phyloP scores from a whole-genome alignment of 164 flowering plant species.

The Chloranthus sessilifolius region DNA sequence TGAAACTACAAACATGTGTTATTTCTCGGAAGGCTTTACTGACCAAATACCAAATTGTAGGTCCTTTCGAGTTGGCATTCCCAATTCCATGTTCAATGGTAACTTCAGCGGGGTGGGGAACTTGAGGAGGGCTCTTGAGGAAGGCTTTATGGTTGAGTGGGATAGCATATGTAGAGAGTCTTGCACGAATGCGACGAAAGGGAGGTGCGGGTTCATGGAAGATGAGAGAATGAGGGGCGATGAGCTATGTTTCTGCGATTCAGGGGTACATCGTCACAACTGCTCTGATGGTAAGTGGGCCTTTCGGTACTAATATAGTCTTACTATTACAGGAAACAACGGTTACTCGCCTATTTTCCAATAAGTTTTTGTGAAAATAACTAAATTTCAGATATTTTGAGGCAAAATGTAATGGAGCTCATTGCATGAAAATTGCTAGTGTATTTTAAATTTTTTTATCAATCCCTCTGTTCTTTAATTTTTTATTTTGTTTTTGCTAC shows the following conservation, averaged over 20 bases:
- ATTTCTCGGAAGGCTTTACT: neutral
- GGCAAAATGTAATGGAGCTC: no score
- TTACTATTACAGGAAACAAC: no score
- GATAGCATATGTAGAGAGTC: neutral
- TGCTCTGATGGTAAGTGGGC: slow-evolving; percentile 12
- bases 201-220: slow-evolving; percentile 6
- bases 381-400: no score
- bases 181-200: neutral
- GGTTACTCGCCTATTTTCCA: no score
- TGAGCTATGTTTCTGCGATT: slow-evolving; percentile 9
- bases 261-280: slow-evolving; percentile 8
- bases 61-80: neutral
- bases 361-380: no score
- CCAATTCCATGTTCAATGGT: neutral
- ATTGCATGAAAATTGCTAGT: no score
- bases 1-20: neutral
- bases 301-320: no score
- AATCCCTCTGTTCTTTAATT: no score
- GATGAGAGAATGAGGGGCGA: neutral
- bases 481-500: no score
- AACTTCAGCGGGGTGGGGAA: slow-evolving; percentile 1
- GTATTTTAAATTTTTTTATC: no score
- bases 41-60: neutral
- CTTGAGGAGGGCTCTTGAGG: neutral
- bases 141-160: slow-evolving; percentile 4